A percentile compares a stretch with the other conserved stretches of the same genome.
Conservation (phyloP, 2,329 filamentous ascomycete genomes). For the Aspergillus candidus region DNA sequence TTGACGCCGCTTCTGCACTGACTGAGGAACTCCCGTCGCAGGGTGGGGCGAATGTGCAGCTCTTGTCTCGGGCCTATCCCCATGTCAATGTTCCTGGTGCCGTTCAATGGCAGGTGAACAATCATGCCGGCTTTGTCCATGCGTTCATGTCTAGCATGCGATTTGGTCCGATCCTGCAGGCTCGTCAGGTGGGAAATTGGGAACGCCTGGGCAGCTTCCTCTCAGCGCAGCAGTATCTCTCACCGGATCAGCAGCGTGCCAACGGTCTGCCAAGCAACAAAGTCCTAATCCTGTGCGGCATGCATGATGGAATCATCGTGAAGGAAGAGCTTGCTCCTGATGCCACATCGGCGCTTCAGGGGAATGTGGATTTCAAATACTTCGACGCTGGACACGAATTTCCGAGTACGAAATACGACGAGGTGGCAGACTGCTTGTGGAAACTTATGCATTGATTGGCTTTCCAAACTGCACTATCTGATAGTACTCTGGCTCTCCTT, state of each 20-base stretch:
- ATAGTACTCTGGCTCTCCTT: background rate
- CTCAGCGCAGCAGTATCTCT: conserved; percentile 32
- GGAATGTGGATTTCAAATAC: conserved; percentile 52
- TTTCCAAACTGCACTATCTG: background rate
- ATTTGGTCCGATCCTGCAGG: conserved; percentile 61
- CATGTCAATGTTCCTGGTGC: conserved; percentile 55
- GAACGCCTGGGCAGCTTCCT: conserved; percentile 48
- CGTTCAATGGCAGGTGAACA: conserved; percentile 62
- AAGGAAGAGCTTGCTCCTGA: conserved; percentile 60
- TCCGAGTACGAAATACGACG: conserved; percentile 55
- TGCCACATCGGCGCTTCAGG: conserved; percentile 51
- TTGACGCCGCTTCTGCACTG: conserved; percentile 37
- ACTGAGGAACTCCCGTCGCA: conserved; percentile 36
- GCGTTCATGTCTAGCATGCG: conserved; percentile 67
- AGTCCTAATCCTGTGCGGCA: conserved; percentile 61
- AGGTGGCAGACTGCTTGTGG: conserved; percentile 51
- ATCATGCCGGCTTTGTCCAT: conserved; percentile 61
- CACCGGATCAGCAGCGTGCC: conserved; percentile 21
- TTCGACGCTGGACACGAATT: conserved; percentile 65
- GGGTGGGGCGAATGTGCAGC: conserved; percentile 33
- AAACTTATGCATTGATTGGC: conserved; percentile 25
- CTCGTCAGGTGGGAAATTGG: conserved; percentile 56
- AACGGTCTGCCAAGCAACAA: conserved; percentile 39
- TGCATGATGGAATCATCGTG: conserved; percentile 61
- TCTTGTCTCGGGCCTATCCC: conserved; percentile 49